phyloP scores from a whole-genome alignment of 2,329 filamentous ascomycete species.

The Aspergillus sergii region DNA sequence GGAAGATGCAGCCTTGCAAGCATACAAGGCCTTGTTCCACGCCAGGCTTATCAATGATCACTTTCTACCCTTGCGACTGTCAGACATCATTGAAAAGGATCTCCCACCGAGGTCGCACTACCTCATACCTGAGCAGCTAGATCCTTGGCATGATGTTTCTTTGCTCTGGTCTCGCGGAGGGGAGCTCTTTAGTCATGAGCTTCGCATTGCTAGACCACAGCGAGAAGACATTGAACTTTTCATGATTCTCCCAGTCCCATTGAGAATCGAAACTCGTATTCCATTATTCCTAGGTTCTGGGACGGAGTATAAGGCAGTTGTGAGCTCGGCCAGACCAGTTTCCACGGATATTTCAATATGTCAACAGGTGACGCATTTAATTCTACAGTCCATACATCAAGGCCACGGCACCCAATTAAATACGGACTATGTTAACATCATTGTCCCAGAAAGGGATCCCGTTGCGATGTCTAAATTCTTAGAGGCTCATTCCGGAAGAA shows the following conservation, averaged over 20 bases:
- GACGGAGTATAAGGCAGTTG: neutral
- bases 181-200: neutral
- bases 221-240: neutral
- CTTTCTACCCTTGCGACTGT: conserved; percentile 4
- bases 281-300: neutral
- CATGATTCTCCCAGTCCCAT: neutral
- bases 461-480: neutral
- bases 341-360: neutral
- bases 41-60: conserved; percentile 7
- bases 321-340: neutral
- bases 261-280: neutral
- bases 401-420: neutral
- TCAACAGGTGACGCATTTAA: neutral
- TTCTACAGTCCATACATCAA: neutral
- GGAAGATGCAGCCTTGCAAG: conserved; percentile 6
- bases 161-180: neutral
- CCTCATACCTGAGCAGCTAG: neutral
- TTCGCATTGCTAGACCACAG: neutral
- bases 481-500: neutral
- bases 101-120: neutral
- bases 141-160: neutral
- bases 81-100: neutral
- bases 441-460: neutral
- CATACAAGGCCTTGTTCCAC: conserved; percentile 4
- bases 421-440: neutral